A percentile compares a stretch with the other conserved stretches of the same genome.
Evolutionary conservation across 352 stramenopile species (phyloP).

Genomic region (Globisporangium okanoganense): DNA sequence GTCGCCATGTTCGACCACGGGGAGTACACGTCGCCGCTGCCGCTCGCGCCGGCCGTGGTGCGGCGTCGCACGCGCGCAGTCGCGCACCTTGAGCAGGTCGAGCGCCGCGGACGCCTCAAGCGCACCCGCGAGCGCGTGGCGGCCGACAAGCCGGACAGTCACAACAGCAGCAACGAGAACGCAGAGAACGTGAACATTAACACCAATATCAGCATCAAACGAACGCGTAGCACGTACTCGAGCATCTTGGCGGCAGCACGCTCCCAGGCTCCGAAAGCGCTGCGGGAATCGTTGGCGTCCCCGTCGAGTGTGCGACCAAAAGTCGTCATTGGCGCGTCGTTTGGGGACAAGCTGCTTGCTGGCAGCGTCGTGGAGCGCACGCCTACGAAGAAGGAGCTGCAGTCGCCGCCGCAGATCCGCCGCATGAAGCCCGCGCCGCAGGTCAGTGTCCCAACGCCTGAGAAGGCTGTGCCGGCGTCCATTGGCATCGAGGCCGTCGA

Average conservation of each 20-base stretch:
- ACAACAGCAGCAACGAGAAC: conserved; percentile 1
- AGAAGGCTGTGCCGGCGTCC: conserved; percentile 19
- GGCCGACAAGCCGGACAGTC: not conserved
- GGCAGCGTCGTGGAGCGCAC: conserved; percentile 36
- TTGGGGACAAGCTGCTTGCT: conserved; percentile 14
- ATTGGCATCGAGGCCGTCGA: conserved; percentile 10
- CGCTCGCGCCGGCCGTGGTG: conserved; percentile 5
- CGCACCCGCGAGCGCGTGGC: conserved; percentile 18
- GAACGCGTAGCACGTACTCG: not conserved
- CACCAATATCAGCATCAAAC: not conserved
- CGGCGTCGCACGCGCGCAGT: conserved; percentile 30
- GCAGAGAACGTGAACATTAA: conserved; percentile 4
- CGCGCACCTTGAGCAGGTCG: conserved; percentile 23
- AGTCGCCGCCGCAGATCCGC: conserved; percentile 18
- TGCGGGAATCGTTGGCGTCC: not conserved
- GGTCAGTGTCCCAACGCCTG: conserved; percentile 23
- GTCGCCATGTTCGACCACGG: not conserved
- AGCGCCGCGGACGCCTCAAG: conserved; percentile 27
- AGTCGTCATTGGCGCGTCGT: conserved; percentile 25
- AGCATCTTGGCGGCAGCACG: not conserved
- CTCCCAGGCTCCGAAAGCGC: not conserved
- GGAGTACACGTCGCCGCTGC: conserved; percentile 4
- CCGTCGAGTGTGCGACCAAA: conserved; percentile 2
- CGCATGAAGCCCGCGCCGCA: conserved; percentile 17
- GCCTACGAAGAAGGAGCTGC: conserved; percentile 34